phyloP scores from a whole-genome alignment of 257 asterid species.

The Ilex asprella region DNA sequence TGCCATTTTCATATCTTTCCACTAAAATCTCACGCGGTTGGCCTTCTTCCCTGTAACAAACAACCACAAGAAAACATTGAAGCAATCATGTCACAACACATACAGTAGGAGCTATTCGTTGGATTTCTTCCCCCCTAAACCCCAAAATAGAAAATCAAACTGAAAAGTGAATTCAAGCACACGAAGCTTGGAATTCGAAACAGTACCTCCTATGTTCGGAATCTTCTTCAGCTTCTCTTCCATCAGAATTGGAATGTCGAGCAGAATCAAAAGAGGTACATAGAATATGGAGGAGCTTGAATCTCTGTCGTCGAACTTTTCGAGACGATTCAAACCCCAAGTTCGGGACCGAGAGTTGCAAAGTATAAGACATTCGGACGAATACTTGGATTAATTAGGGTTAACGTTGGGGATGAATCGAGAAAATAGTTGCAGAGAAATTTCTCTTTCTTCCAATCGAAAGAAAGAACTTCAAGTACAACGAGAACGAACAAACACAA shows the following conservation, averaged over 20 bases:
- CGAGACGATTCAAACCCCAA: background rate
- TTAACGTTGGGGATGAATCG: too few relatives aligned
- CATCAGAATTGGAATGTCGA: background rate
- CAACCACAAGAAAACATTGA: too few relatives aligned
- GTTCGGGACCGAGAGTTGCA: background rate
- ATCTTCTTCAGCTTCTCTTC: background rate
- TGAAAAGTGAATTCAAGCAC: background rate
- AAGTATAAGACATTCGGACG: background rate
- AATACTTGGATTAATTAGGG: too few relatives aligned
- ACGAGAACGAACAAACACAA: too few relatives aligned
- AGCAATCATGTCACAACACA: too few relatives aligned
- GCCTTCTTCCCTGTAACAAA: conserved; percentile 35
- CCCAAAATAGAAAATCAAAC: background rate
- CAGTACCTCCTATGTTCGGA: background rate
- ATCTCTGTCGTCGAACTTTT: background rate
- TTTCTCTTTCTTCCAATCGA: too few relatives aligned
- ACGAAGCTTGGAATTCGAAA: conserved; percentile 14
- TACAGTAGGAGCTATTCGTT: too few relatives aligned
- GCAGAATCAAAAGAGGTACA: background rate
- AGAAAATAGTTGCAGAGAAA: too few relatives aligned
- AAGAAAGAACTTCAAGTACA: too few relatives aligned
- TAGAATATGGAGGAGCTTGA: background rate
- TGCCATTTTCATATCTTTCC: conserved; percentile 76
- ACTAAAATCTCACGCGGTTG: conserved; percentile 43
- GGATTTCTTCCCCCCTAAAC: too few relatives aligned